Evolutionary conservation across 2,329 filamentous ascomycete genomes (phyloP), one percentile per base, ranked within the genome.

Genomic region (Sphaerulina vaccinii): DNA sequence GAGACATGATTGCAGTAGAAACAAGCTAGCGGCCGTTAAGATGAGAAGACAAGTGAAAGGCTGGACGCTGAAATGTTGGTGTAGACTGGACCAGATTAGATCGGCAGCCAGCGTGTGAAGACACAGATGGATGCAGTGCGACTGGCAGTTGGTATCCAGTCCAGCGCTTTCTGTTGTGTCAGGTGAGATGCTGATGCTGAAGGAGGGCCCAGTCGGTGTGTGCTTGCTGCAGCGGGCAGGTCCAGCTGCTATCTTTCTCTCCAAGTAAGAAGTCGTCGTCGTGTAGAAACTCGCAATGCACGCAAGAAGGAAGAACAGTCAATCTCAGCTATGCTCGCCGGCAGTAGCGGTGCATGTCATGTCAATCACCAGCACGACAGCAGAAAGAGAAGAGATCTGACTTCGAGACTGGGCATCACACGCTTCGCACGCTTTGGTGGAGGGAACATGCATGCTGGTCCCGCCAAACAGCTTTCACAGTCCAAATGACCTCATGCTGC

Each of bases 1-100:
- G 62, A 56, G 64, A 66, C 65, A 67, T 67, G 52, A 29, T 42
- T 40, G 45, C 45, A 33, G 18, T 10, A 32, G n/a, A n/a, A 35
- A 24, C 33, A 21, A 32, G 23, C 45, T 48, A 35, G 33, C 37
- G 24, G 54, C 40, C 33, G 41, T 21, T 40, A 32, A 27, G 21
- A 18, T 50, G 45, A 32, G 19, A 45, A 41, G 39, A 43, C 21
- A 37, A 32, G 39, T 15, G 33, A 38, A 23, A 54, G 40, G 49
- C 22, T 23, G 32, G 38, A 18, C 21, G 49, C 32, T 41, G 35
- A 29, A 27, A 18, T 49, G 49, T 21, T 40, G 29, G 10, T 32
- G 27, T 32, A 11, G 27, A 32, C n/a, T 10, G 29, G 27, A 32
- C 27, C 27, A 32, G 27, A 32, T 32, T 13, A 32, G 8, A 32